A percentile compares a stretch with the other conserved stretches of the same genome.
These are phyloP conservation scores for Tephrocybe sp. DNA, from an alignment of 768 basidiomycete species.

Conservation along the genomic window DNA sequence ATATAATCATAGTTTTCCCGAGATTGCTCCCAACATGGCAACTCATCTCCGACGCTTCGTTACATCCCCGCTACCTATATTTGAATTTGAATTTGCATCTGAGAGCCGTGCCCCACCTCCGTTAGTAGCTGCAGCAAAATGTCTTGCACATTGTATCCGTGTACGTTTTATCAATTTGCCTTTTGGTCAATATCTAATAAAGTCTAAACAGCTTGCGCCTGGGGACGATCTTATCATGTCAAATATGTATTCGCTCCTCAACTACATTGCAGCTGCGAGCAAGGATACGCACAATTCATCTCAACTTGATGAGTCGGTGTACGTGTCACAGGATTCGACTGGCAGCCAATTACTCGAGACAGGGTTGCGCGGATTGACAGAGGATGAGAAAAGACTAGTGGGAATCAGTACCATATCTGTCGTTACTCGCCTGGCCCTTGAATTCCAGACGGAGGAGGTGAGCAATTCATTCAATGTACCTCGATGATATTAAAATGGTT, in stretches of 20 bases:
- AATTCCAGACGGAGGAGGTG: constrained; percentile 86
- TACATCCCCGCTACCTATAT: constrained; percentile 83
- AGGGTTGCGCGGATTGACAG: constrained; percentile 66
- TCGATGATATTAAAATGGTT: not conserved
- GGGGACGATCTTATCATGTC: constrained; percentile 91
- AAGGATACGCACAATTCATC: constrained; percentile 68
- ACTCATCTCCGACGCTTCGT: constrained; percentile 84
- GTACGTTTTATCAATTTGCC: constrained; percentile 36
- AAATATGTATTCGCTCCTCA: constrained; percentile 94
- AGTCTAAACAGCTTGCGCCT: constrained; percentile 62
- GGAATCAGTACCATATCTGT: constrained; percentile 92
- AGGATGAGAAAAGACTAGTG: constrained; percentile 82
- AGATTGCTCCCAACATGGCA: constrained; percentile 73
- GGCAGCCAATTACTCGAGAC: constrained; percentile 60
- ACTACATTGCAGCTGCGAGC: constrained; percentile 84
- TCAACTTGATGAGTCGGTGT: constrained; percentile 41
- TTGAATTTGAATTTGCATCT: constrained; percentile 80
- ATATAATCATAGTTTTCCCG: constrained; percentile 62
- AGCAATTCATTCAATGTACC: not conserved
- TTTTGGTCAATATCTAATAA: constrained; percentile 4
- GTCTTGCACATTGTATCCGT: constrained; percentile 86
- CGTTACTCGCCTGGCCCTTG: constrained; percentile 83
- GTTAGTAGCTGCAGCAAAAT: constrained; percentile 83
- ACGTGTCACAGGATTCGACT: constrained; percentile 44
- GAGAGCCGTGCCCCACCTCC: constrained; percentile 77